Conservation (phyloP, 345 rosid genomes). For the Salix suchowensis region DNA sequence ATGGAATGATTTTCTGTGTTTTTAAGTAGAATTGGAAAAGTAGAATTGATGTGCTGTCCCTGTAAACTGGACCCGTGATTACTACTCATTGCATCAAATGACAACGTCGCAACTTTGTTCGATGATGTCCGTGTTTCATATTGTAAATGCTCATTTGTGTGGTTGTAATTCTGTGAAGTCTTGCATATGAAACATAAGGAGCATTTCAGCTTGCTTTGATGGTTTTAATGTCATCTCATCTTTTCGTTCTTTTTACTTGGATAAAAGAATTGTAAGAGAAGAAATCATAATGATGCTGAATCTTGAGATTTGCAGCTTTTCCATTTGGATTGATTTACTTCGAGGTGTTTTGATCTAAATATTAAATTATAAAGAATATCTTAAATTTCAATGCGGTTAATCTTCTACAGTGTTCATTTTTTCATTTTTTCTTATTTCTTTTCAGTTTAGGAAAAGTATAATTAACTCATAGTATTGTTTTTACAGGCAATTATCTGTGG, state of each 20-base stretch:
- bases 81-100: too few relatives aligned
- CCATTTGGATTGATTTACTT: background rate
- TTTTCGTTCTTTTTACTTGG: too few relatives aligned
- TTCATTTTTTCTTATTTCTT: background rate
- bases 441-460: background rate
- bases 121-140: too few relatives aligned
- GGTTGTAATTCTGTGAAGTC: background rate
- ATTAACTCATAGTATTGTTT: conserved; percentile 4
- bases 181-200: background rate
- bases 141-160: background rate
- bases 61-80: too few relatives aligned
- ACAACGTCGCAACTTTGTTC: too few relatives aligned
- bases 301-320: background rate
- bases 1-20: too few relatives aligned
- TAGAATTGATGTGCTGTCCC: too few relatives aligned
- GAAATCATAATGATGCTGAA: background rate
- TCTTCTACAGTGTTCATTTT: background rate
- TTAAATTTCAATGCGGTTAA: too few relatives aligned
- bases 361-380: too few relatives aligned
- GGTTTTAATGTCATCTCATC: background rate
- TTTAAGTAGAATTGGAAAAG: too few relatives aligned
- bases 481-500: conserved; percentile 88
- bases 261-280: background rate
- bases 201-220: background rate
- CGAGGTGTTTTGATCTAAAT: background rate